Percentiles rank a stretch among this genome's conserved stretches.
phyloP scores from a whole-genome alignment of 495 filamentous ascomycete species.

The Endocarpon pusillum region DNA sequence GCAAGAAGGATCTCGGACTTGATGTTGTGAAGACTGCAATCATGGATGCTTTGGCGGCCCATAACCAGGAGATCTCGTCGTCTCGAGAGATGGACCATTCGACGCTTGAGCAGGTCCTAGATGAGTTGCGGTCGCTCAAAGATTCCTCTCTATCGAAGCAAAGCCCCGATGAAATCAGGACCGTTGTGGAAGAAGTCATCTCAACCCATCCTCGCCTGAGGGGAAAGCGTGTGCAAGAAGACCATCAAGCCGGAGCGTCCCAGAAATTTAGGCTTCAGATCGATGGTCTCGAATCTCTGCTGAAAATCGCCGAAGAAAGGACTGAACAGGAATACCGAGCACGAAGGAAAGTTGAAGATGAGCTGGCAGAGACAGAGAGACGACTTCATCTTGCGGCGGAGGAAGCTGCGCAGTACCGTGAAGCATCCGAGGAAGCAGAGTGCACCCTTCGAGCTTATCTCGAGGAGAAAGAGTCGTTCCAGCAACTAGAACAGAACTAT shows the following conservation, averaged over 20 bases:
- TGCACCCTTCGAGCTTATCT: constrained; percentile 33
- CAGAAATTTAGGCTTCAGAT: constrained; percentile 37
- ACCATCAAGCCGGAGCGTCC: constrained; percentile 28
- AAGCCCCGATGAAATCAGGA: constrained; percentile 20
- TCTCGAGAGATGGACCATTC: too few relatives aligned
- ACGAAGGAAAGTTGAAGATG: constrained; percentile 55
- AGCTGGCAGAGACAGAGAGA: constrained; percentile 50
- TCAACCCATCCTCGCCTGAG: constrained; percentile 21
- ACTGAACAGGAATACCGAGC: constrained; percentile 43
- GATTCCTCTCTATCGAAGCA: too few relatives aligned
- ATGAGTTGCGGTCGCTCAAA: too few relatives aligned
- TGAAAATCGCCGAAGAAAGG: constrained; percentile 30
- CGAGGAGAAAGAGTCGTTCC: constrained; percentile 40
- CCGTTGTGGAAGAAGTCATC: constrained; percentile 30
- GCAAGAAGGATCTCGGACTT: constrained; percentile 54
- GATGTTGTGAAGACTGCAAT: constrained; percentile 71
- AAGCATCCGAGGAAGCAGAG: constrained; percentile 50
- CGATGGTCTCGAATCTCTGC: constrained; percentile 34
- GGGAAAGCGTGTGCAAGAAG: constrained; percentile 20
- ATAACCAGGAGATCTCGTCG: too few relatives aligned
- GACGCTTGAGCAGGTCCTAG: too few relatives aligned
- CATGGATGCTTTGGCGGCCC: constrained; percentile 57
- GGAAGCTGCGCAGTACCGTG: constrained; percentile 46
- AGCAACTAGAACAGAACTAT: constrained; percentile 45
- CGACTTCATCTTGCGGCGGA: constrained; percentile 61